These are phyloP conservation scores for Pyrenochaeta sp. DNA, from an alignment of 2,329 filamentous ascomycete species.

Conservation along the genomic window DNA sequence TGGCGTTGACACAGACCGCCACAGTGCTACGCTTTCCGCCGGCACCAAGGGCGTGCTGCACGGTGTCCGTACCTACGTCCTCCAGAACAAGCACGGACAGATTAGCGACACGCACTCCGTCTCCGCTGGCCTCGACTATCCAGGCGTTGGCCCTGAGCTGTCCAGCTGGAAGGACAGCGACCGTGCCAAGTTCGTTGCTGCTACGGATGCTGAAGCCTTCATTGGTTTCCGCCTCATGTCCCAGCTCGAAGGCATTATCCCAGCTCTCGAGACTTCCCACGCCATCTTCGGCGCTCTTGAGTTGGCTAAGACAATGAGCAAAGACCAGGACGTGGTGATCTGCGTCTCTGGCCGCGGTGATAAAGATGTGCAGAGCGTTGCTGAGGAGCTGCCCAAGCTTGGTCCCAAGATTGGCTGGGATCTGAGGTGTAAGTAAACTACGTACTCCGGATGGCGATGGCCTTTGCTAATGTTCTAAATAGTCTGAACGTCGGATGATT, in stretches of 20 bases:
- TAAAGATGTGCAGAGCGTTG: conserved; percentile 98
- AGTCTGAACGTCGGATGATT: conserved; percentile 29
- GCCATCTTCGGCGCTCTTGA: conserved; percentile 89
- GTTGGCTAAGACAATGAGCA: conserved; percentile 89
- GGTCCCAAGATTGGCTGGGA: conserved; percentile 87
- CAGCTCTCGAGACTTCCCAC: conserved; percentile 91
- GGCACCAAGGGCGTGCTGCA: conserved; percentile 93
- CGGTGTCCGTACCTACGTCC: conserved; percentile 93
- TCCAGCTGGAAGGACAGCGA: conserved; percentile 90
- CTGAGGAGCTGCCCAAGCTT: conserved; percentile 87
- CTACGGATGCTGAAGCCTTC: conserved; percentile 91
- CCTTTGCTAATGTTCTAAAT: conserved; percentile 25
- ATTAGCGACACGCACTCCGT: conserved; percentile 96
- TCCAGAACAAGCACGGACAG: conserved; percentile 92
- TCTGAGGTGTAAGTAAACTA: conserved; percentile 58
- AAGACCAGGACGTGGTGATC: conserved; percentile 89
- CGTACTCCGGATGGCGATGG: neutral
- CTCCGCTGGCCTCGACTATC: conserved; percentile 95
- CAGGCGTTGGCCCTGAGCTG: conserved; percentile 93
- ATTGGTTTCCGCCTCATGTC: conserved; percentile 84
- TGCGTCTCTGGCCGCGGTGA: conserved; percentile 93
- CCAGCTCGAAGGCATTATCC: conserved; percentile 95
- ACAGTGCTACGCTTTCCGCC: conserved; percentile 86
- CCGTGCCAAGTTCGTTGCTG: conserved; percentile 87
- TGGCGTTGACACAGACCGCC: conserved; percentile 82